A percentile compares a stretch with the other conserved stretches of the same genome.
Evolutionary conservation across 169 alveolate species (phyloP).

Genomic region (Cryptosporidium xiaoi): DNA sequence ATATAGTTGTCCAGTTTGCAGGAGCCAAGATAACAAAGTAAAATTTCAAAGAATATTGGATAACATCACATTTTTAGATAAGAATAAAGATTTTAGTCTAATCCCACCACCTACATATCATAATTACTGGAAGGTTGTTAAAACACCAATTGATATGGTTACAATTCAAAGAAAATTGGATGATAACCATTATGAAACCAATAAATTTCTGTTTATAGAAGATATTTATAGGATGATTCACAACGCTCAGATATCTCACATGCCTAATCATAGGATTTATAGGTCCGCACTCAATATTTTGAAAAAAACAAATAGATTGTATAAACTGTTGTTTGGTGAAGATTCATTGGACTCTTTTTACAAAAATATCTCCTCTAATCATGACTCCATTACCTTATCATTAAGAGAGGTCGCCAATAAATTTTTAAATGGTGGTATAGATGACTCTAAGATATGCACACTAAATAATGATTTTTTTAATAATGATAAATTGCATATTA

Average conservation of each 20-base stretch:
- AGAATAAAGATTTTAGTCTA: slow-evolving; percentile 34
- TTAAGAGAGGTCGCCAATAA: too few relatives aligned
- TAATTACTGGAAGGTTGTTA: slow-evolving; percentile 72
- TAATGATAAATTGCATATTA: too few relatives aligned
- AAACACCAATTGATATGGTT: slow-evolving; percentile 53
- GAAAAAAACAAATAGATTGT: slow-evolving; percentile 16
- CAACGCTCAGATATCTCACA: slow-evolving; percentile 71
- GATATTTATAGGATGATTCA: slow-evolving; percentile 56
- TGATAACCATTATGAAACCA: slow-evolving; percentile 14
- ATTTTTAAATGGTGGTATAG: too few relatives aligned
- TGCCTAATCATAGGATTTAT: slow-evolving; percentile 69
- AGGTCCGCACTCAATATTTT: slow-evolving; percentile 31
- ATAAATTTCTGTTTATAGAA: slow-evolving; percentile 25
- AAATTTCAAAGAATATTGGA: slow-evolving; percentile 49
- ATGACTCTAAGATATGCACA: too few relatives aligned
- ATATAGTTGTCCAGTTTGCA: slow-evolving; percentile 68
- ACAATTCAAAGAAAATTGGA: slow-evolving; percentile 18
- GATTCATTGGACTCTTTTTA: neutral
- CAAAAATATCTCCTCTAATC: neutral
- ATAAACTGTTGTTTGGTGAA: slow-evolving; percentile 35
- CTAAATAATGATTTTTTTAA: too few relatives aligned
- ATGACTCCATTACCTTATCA: too few relatives aligned
- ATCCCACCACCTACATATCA: slow-evolving; percentile 68
- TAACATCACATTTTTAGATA: slow-evolving; percentile 40
- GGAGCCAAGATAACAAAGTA: slow-evolving; percentile 42